Base-by-base conservation (phyloP, 2,329 filamentous ascomycete species). In the Nigrospora sphaerica region DNA sequence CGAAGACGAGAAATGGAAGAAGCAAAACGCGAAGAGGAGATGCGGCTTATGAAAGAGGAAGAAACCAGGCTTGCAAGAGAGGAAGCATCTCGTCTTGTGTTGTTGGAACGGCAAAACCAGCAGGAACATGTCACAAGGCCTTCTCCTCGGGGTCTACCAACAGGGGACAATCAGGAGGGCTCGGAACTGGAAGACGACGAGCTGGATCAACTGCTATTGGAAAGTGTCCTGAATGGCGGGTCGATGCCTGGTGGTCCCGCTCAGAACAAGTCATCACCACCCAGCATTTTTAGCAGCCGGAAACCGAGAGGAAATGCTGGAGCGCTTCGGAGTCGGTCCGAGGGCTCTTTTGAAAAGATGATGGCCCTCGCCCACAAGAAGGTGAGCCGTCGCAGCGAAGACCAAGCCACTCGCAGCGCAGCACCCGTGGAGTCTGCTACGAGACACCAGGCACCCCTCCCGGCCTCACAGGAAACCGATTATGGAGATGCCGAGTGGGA, bases 401-500 rank as follows among this genome's bases (percentile, higher is more conserved):
- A 42, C 32, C 34, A 36, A 36, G 34, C 4, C 16, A 6, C 34
- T 17, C 13, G 34, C 12, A 36, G 11, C 34, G 34, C 45, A n/a
- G 31, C 31, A 5, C 32, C 38, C 31, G 34, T 2, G 10, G 16
- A 35, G 39, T 23, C 16, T 10, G 31, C 17, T 18, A 39, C 42
- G 33, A 13, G 31, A 3, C 32, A 16, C 31, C 33, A 46, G 32
- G 28, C 44, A 14, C 42, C 19, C 12, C 17, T 49, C 10, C 12
- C 49, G 12, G 54, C 54, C 11, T 61, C 58, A 2, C 58, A 60
- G 39, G 59, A 59, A 40, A 62, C 58, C 17, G 59, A 62, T 23
- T 62, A 62, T 18, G 58, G 59, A 6, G 59, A 61, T 12, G 45
- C 46, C 11, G 51, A 47, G 32, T 47, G 54, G 36, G 56, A 58